Evolutionary conservation across 2,329 filamentous ascomycete species (phyloP).

Genomic region (Pseudocercospora musae): DNA sequence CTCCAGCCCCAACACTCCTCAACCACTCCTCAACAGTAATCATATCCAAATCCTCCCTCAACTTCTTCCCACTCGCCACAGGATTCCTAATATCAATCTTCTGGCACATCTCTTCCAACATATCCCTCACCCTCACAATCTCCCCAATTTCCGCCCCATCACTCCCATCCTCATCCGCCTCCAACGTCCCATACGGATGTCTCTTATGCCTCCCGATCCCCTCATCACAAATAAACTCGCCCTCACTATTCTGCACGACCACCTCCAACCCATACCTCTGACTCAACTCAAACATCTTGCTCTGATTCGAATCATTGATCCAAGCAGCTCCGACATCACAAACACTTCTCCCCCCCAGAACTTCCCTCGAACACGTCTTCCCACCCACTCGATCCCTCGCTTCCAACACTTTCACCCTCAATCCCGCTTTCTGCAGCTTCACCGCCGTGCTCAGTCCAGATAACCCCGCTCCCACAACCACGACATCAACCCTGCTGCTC

Average conservation of each 20-base stretch:
- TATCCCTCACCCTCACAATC: slow-evolving; percentile 36
- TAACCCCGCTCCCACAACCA: slow-evolving; percentile 35
- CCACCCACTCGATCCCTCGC: slow-evolving; percentile 36
- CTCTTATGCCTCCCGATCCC: slow-evolving; percentile 34
- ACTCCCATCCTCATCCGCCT: slow-evolving; percentile 5
- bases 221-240: slow-evolving; percentile 45
- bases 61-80: slow-evolving; percentile 28
- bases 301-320: slow-evolving; percentile 58
- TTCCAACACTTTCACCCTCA: slow-evolving; percentile 32
- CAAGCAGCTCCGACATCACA: slow-evolving; percentile 58
- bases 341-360: slow-evolving; percentile 32
- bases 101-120: slow-evolving; percentile 41
- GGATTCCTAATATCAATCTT: slow-evolving; percentile 25
- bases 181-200: slow-evolving; percentile 36
- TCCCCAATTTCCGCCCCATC: slow-evolving; percentile 25
- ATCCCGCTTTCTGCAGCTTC: slow-evolving; percentile 28
- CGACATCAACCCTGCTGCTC: slow-evolving; percentile 31
- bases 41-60: slow-evolving; percentile 34
- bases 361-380: slow-evolving; percentile 47
- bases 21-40: slow-evolving; percentile 43
- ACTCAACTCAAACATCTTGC: slow-evolving; percentile 43
- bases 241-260: slow-evolving; percentile 49
- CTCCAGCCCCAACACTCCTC: slow-evolving; percentile 31
- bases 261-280: slow-evolving; percentile 43
- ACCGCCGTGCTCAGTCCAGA: slow-evolving; percentile 32